Evolutionary conservation across 208 protist genomes (phyloP), one percentile per base, ranked within the genome.

Genomic region (Trypanosoma mega): DNA sequence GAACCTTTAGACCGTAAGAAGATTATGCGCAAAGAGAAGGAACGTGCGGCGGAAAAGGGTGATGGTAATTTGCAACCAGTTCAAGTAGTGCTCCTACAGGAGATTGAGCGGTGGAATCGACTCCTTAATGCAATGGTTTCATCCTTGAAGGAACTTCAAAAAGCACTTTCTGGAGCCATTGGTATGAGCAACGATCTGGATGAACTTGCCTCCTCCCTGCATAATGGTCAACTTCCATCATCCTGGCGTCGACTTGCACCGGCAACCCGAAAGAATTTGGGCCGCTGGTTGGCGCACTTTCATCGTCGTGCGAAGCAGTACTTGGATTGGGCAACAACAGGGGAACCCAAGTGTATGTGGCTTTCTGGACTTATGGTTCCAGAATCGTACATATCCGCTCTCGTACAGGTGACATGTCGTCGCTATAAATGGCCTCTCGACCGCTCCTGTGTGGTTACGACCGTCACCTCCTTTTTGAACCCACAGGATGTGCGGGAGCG

Each of bases 351-450:
- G 57, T 98, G 98, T 52, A 97, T 99, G 80, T 99, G 98, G 98
- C 92, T 99, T 6, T 97, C 96, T 5, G 98, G 98, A 3, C 88
- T 99, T n/a, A 98, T 99, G 85, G 90, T 99, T 44, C 98, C 98
- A 1, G 97, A 99, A 56, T 96, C 97, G 7, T 99, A 98, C 66
- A 84, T 99, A 34, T 97, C 97, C 12, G 98, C 98, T 8, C 74
- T 99, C 6, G 94, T 99, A 50, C 98, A 99, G 80, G 98, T 97
- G 18, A 98, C 97, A 24, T 99, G 98, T 78, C 85, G 98, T 29
- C 84, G 90, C 45, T 99, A 99, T 72, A 83, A 80, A 41, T 99
- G 98, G 98, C 96, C 98, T 16, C 87, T 99, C 0, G 98, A 99
- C 78, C 90, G 98, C 43, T 97, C 94, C 12, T 97, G 94, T 23